phyloP scores from a whole-genome alignment of 495 filamentous ascomycete species.

The Ascodesmis nigricans region DNA sequence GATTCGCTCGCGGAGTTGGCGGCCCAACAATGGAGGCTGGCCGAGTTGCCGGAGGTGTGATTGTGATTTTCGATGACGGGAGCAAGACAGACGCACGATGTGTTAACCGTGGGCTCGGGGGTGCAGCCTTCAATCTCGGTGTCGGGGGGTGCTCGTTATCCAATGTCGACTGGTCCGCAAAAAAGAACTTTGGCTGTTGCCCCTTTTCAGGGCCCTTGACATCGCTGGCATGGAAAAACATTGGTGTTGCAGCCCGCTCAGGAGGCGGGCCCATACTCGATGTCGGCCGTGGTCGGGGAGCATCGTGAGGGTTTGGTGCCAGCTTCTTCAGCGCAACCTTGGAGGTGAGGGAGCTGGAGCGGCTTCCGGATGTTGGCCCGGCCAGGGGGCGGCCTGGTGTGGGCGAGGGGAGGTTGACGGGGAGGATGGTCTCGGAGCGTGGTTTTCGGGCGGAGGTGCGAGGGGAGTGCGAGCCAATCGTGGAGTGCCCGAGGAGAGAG shows the following conservation, averaged over 20 bases:
- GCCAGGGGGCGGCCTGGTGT: constrained; percentile 11
- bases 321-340: not conserved
- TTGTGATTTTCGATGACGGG: constrained; percentile 3
- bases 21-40: constrained; percentile 12
- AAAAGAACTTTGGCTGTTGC: constrained; percentile 5
- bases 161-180: not conserved
- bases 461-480: constrained; percentile 5
- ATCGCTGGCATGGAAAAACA: constrained; percentile 18
- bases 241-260: no score
- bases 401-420: constrained; percentile 9
- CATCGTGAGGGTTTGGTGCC: constrained; percentile 1
- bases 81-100: constrained; percentile 9
- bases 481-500: constrained; percentile 15
- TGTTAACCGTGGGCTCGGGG: constrained; percentile 11
- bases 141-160: not conserved
- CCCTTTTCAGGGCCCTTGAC: constrained; percentile 7
- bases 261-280: not conserved
- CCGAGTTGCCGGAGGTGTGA: constrained; percentile 5
- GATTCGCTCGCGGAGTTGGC: constrained; percentile 7
- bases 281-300: constrained; percentile 1
- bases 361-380: constrained; percentile 15
- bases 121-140: constrained; percentile 6
- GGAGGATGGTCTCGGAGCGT: constrained; percentile 16
- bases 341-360: constrained; percentile 5
- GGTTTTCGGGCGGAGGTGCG: constrained; percentile 12